A percentile compares a stretch with the other conserved stretches of the same genome.
Conservation (phyloP, 371 early-diverging fungal genomes). For the Mucor racemosus region DNA sequence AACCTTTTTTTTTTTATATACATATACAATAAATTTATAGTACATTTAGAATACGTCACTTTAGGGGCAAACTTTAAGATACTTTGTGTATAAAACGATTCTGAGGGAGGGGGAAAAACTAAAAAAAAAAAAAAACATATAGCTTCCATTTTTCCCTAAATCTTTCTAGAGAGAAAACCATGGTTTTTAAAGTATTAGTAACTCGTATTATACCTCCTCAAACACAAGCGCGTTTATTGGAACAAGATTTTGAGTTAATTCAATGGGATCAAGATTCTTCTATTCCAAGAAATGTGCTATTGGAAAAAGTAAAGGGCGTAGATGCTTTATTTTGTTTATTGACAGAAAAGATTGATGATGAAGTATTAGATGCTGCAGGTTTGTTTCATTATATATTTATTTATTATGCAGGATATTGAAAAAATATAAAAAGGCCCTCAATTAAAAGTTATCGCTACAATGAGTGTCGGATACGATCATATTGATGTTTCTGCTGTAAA, state of each 20-base stretch:
- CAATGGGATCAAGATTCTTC: slow-evolving; percentile 46
- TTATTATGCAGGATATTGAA: no score
- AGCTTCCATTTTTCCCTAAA: no score
- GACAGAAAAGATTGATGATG: slow-evolving; percentile 73
- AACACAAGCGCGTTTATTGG: slow-evolving; percentile 30
- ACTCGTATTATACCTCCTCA: slow-evolving; percentile 49
- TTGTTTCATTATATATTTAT: background rate
- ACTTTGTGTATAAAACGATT: no score
- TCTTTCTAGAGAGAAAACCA: background rate
- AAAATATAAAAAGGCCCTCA: slow-evolving; percentile 39
- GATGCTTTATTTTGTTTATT: slow-evolving; percentile 73
- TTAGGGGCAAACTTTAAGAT: no score
- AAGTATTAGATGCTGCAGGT: slow-evolving; percentile 69
- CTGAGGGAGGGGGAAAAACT: no score
- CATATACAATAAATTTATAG: background rate
- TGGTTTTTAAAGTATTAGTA: slow-evolving; percentile 37
- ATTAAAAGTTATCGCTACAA: slow-evolving; percentile 70
- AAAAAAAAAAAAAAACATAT: no score
- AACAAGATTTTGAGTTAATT: slow-evolving; percentile 35
- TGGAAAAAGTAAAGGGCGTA: slow-evolving; percentile 47
- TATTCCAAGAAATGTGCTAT: slow-evolving; percentile 42
- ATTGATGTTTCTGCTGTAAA: slow-evolving; percentile 62
- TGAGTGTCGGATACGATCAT: slow-evolving; percentile 88
- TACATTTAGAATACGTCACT: slow-evolving; percentile 3
- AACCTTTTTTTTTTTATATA: background rate